These are phyloP conservation scores for Asterionellopsis glacialis DNA, from an alignment of 108 stramenopile genomes.

Conservation along the genomic window DNA sequence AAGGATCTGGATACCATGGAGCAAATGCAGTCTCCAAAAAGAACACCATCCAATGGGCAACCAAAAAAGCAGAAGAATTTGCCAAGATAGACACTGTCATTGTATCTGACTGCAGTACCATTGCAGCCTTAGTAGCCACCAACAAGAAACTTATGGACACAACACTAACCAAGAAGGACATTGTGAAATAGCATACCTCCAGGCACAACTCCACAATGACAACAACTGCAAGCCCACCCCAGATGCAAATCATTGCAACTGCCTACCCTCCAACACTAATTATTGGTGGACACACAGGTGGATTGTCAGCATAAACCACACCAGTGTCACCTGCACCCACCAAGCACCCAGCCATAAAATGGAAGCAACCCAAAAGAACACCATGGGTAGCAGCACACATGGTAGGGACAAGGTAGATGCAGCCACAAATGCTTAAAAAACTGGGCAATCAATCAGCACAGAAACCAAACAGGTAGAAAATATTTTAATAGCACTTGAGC, in stretches of 20 bases:
- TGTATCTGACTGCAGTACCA: neutral
- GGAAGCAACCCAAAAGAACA: constrained; percentile 6
- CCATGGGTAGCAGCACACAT: neutral
- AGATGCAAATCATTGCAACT: too few species aligned
- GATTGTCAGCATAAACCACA: constrained; percentile 4
- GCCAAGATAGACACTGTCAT: constrained; percentile 2
- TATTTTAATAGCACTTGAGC: too few species aligned
- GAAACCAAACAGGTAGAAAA: neutral
- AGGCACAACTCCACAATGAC: neutral
- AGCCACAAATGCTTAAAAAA: neutral
- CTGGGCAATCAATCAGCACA: neutral
- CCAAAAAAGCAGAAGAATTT: neutral
- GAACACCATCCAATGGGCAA: too few species aligned
- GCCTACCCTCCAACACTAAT: neutral
- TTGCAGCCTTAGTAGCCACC: neutral
- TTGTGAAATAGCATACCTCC: neutral
- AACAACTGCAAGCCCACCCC: too few species aligned
- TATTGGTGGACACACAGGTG: constrained; percentile 20
- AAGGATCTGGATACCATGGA: too few species aligned
- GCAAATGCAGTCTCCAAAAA: neutral
- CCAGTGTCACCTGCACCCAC: constrained; percentile 15
- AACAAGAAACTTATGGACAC: neutral
- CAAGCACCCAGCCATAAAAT: constrained; percentile 6
- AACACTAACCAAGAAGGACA: neutral
- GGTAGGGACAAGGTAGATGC: neutral